Evolutionary conservation across 306 rosid species (phyloP).

Genomic region (Betula pendula): DNA sequence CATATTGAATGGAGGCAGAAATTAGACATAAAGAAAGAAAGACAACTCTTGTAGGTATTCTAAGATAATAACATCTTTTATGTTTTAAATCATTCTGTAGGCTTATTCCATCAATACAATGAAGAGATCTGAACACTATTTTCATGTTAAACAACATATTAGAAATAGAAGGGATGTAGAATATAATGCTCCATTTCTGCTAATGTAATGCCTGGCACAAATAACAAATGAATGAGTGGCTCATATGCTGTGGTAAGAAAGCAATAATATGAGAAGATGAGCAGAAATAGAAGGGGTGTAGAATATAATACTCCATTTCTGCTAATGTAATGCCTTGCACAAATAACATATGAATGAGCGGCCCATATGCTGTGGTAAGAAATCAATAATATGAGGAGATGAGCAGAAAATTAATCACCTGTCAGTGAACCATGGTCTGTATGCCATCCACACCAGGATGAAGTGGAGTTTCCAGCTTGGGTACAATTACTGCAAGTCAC

Average conservation of each 20-base stretch:
- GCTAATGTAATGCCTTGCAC: background rate
- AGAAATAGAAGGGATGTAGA: background rate
- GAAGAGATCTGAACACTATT: background rate
- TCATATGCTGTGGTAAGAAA: constrained; percentile 1
- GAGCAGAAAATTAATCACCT: constrained; percentile 48
- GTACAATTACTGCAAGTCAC: constrained; percentile 49
- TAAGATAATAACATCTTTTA: background rate
- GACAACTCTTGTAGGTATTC: constrained; percentile 9
- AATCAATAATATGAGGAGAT: background rate
- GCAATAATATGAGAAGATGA: background rate
- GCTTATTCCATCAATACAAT: constrained; percentile 19
- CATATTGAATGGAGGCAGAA: constrained; percentile 43
- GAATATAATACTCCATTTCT: background rate
- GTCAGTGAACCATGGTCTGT: constrained; percentile 96
- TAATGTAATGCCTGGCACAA: background rate
- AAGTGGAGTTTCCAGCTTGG: constrained; percentile 48
- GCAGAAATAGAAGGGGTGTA: background rate
- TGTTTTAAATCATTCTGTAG: background rate
- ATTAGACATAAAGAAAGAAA: constrained; percentile 20
- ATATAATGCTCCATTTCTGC: background rate
- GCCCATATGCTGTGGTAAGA: background rate
- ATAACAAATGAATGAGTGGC: background rate
- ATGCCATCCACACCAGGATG: constrained; percentile 99
- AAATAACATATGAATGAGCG: background rate
- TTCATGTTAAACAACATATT: constrained; percentile 4